Conservation (phyloP, 2,329 filamentous ascomycete species). For the Calonectria hongkongensis region DNA sequence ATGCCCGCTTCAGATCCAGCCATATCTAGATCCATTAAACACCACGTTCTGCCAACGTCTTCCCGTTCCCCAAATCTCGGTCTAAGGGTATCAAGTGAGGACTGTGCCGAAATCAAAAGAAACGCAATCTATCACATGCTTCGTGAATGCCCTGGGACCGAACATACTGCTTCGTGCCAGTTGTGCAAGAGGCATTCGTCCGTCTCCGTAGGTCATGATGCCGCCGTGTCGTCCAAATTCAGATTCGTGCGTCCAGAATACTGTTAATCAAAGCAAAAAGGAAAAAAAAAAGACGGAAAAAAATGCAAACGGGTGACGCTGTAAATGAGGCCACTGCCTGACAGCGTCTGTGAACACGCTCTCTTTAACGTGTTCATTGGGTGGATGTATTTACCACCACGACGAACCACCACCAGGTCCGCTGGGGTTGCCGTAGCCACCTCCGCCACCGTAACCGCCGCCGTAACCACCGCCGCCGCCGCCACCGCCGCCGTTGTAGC, state of each 20-base stretch:
- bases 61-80: conserved; percentile 63
- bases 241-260: conserved; percentile 56
- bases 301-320: conserved; percentile 51
- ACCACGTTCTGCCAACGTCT: conserved; percentile 63
- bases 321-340: conserved; percentile 37
- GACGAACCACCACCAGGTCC: conserved; percentile 79
- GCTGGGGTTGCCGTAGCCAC: conserved; percentile 80
- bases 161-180: conserved; percentile 59
- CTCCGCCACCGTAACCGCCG: conserved; percentile 74
- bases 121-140: conserved; percentile 67
- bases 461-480: conserved; percentile 63
- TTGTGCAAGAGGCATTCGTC: conserved; percentile 58
- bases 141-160: conserved; percentile 64
- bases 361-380: conserved; percentile 32
- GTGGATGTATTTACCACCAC: conserved; percentile 76
- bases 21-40: conserved; percentile 58
- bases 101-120: conserved; percentile 66
- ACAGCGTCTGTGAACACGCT: conserved; percentile 50
- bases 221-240: conserved; percentile 63
- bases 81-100: conserved; percentile 68
- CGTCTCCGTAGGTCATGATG: conserved; percentile 64
- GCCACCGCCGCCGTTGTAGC: conserved; percentile 65
- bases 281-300: conserved; percentile 49
- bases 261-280: conserved; percentile 52
- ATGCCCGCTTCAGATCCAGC: conserved; percentile 61